Evolutionary conservation across 495 filamentous ascomycete genomes (phyloP).

Genomic region (Hyaloscypha variabilis): DNA sequence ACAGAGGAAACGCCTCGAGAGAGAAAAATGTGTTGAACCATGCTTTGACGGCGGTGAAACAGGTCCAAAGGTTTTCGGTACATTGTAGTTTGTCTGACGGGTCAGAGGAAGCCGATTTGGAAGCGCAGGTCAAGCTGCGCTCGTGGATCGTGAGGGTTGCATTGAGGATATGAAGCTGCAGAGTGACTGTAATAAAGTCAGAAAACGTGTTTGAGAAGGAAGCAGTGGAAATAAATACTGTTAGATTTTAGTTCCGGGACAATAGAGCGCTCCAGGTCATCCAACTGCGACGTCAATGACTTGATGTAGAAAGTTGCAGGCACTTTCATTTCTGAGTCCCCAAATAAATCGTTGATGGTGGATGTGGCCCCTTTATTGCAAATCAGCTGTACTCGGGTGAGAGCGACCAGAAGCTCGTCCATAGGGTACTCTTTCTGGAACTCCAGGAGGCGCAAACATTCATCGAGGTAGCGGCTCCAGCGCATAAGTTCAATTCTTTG

Average conservation of each 20-base stretch:
- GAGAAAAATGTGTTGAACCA: not conserved
- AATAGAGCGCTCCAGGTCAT: not conserved
- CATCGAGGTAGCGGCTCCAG: slow-evolving; percentile 4
- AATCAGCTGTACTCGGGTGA: slow-evolving; percentile 1
- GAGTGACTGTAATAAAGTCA: not conserved
- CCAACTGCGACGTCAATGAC: not conserved
- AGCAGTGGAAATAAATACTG: not conserved
- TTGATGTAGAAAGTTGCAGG: not conserved
- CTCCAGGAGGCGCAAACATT: not conserved
- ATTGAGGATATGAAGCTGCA: not conserved
- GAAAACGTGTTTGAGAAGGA: not conserved
- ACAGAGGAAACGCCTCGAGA: not conserved
- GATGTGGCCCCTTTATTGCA: not conserved
- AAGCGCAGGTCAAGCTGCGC: not conserved
- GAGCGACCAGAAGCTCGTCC: not conserved
- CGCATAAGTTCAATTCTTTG: slow-evolving; percentile 2
- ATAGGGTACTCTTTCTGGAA: not conserved
- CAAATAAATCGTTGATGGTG: not conserved
- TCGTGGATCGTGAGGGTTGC: slow-evolving; percentile 9
- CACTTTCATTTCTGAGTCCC: not conserved
- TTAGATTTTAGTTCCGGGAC: not conserved
- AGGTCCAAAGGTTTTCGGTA: slow-evolving; percentile 1
- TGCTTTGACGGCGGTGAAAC: slow-evolving; percentile 2
- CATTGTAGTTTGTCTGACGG: not conserved
- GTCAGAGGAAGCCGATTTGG: not conserved